These are phyloP conservation scores for Nakazawaea anatomiae DNA, from an alignment of 805 yeast species.

Conservation along the genomic window DNA sequence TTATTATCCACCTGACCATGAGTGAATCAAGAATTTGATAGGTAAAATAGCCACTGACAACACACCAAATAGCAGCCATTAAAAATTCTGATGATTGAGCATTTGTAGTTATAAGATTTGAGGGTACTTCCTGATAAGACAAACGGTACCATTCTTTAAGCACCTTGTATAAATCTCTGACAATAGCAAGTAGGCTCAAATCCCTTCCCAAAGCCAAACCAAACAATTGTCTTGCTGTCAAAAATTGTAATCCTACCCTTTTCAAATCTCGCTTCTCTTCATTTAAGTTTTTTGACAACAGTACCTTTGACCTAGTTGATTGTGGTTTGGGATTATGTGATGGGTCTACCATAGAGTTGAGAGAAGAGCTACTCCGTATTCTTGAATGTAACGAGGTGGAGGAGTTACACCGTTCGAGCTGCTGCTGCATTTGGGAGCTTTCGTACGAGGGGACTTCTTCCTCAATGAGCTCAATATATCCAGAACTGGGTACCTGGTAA, in stretches of 20 bases:
- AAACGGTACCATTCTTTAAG: slow-evolving; percentile 20
- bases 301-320: not conserved
- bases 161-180: slow-evolving; percentile 20
- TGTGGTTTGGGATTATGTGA: not conserved
- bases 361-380: slow-evolving; percentile 1
- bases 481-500: slow-evolving; percentile 1
- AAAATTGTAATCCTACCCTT: slow-evolving; percentile 59
- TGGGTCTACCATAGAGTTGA: slow-evolving; percentile 1
- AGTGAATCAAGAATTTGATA: slow-evolving; percentile 82
- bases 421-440: slow-evolving; percentile 6
- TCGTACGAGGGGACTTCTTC: slow-evolving; percentile 11
- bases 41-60: slow-evolving; percentile 80
- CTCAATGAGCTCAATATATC: slow-evolving; percentile 7
- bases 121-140: slow-evolving; percentile 8
- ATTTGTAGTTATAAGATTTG: slow-evolving; percentile 14
- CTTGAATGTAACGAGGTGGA: not conserved
- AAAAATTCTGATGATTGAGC: slow-evolving; percentile 76
- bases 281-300: slow-evolving; percentile 5
- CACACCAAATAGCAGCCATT: slow-evolving; percentile 86
- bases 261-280: slow-evolving; percentile 28
- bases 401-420: slow-evolving; percentile 2
- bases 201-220: slow-evolving; percentile 75
- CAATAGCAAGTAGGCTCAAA: slow-evolving; percentile 44
- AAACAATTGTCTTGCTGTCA: slow-evolving; percentile 72
- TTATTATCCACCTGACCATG: slow-evolving; percentile 91